Evolutionary conservation across 176 grass and related monocot genomes (phyloP).

Genomic region (Carex cristatella): DNA sequence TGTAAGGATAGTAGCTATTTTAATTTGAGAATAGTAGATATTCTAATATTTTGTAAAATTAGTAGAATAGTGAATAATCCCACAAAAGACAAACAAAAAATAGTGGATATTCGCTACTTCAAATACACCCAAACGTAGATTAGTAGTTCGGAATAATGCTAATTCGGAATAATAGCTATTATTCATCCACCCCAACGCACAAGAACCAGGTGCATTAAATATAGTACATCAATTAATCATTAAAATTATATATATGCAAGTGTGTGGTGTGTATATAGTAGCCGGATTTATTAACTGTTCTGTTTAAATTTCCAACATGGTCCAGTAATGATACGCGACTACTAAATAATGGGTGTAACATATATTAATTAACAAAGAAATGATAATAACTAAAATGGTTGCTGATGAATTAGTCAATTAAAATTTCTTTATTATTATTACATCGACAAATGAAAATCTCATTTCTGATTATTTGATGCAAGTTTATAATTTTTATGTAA

Average conservation of each 20-base stretch:
- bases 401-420: background rate
- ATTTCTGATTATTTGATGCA: background rate
- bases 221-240: background rate
- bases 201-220: background rate
- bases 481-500: background rate
- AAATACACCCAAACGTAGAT: too few relatives aligned
- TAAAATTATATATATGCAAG: background rate
- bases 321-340: background rate
- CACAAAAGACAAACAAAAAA: too few relatives aligned
- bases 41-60: too few relatives aligned
- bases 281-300: background rate
- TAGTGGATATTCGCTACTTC: too few relatives aligned
- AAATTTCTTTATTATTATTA: background rate
- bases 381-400: background rate
- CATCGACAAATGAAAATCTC: background rate
- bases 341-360: background rate
- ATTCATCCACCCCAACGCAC: too few relatives aligned
- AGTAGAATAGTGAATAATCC: too few relatives aligned
- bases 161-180: too few relatives aligned
- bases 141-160: too few relatives aligned
- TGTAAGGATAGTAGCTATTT: too few relatives aligned
- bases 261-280: background rate
- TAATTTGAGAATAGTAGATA: too few relatives aligned
- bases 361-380: background rate
- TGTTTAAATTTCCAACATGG: background rate